Evolutionary conservation across 768 basidiomycete species (phyloP).

Genomic region (Phlebiopsis gigantea): DNA sequence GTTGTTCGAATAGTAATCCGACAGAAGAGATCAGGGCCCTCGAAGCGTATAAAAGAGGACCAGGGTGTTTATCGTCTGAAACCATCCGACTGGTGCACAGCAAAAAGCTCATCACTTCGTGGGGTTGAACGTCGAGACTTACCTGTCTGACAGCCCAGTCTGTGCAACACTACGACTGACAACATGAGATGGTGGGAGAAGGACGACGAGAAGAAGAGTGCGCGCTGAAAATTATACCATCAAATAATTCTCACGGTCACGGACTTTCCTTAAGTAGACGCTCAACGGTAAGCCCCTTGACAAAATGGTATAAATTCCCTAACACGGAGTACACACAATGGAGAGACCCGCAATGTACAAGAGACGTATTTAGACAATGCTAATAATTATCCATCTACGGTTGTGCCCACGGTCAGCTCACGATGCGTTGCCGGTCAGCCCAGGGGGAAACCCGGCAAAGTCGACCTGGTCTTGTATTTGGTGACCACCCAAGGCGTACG

Average conservation of each 20-base stretch:
- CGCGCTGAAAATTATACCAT: background rate
- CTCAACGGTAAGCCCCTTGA: background rate
- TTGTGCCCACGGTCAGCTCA: constrained; percentile 3
- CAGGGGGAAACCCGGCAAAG: constrained; percentile 84
- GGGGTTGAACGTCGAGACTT: background rate
- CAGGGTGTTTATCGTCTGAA: constrained; percentile 24
- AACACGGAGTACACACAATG: background rate
- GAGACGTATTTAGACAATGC: background rate
- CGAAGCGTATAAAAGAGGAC: constrained; percentile 25
- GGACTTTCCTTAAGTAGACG: background rate
- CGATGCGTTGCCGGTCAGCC: constrained; percentile 44
- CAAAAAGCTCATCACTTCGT: constrained; percentile 22
- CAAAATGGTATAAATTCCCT: background rate
- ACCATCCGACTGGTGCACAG: constrained; percentile 28
- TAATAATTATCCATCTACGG: constrained; percentile 3
- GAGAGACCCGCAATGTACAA: background rate
- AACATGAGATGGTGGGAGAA: background rate
- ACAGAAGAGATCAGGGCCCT: constrained; percentile 21
- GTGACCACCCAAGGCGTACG: constrained; percentile 64
- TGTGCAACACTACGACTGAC: background rate
- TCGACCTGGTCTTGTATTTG: constrained; percentile 96
- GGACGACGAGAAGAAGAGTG: background rate
- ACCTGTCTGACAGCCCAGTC: background rate
- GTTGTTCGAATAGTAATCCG: too few relatives aligned
- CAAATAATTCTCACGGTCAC: background rate